Evolutionary conservation across 805 yeast species (phyloP).

Genomic region (Metschnikowia picachoensis): DNA sequence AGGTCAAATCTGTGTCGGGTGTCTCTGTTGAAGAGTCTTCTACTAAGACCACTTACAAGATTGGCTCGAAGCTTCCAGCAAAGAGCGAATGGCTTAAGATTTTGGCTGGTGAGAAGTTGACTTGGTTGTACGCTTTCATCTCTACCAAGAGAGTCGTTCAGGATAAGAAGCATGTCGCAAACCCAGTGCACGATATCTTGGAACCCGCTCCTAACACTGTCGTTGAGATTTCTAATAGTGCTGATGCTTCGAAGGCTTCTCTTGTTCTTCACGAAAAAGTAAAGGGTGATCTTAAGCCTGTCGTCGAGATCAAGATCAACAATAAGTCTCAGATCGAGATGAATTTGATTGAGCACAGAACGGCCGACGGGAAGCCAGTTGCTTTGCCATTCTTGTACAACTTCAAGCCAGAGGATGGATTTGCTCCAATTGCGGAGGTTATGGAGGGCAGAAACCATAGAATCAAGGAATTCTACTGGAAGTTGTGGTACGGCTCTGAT

Average conservation of each 20-base stretch:
- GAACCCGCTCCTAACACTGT: conserved; percentile 63
- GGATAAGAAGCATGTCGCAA: conserved; percentile 71
- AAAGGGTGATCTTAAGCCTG: conserved; percentile 65
- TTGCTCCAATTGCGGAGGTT: conserved; percentile 88
- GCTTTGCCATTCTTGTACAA: conserved; percentile 74
- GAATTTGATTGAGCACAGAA: conserved; percentile 81
- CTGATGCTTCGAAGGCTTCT: conserved; percentile 51
- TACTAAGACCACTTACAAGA: conserved; percentile 32
- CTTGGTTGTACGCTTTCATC: conserved; percentile 92
- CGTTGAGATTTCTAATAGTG: conserved; percentile 52
- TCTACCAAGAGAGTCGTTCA: conserved; percentile 79
- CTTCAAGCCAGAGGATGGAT: conserved; percentile 84
- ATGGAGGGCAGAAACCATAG: conserved; percentile 88
- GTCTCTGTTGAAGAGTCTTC: conserved; percentile 32
- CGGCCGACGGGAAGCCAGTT: conserved; percentile 70
- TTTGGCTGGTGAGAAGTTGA: conserved; percentile 72
- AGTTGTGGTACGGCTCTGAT: conserved; percentile 80
- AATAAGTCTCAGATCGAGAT: conserved; percentile 57
- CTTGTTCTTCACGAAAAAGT: conserved; percentile 66
- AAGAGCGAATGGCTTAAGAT: conserved; percentile 64
- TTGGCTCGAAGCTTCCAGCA: conserved; percentile 34
- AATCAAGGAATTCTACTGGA: conserved; percentile 96
- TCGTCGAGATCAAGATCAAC: conserved; percentile 57
- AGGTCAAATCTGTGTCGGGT: conserved; percentile 26
- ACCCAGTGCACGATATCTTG: conserved; percentile 77